Evolutionary conservation across 257 asterid species (phyloP), one percentile per base, ranked within the genome.

Genomic region (Handroanthus guayacan): DNA sequence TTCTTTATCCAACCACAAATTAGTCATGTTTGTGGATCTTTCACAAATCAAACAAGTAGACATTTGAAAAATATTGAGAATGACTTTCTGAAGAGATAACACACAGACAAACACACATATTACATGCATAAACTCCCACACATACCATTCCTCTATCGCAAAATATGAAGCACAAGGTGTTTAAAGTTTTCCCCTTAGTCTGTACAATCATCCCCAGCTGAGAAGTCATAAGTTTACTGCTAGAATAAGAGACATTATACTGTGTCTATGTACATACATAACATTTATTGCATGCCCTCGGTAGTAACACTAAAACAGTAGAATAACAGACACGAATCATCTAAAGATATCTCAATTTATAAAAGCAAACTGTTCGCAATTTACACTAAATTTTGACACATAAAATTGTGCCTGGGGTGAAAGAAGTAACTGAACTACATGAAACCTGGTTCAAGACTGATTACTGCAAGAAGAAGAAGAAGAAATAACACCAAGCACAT

Each of bases 241-340:
- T 25, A 25, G 31, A 25, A 25, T 25, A 25, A 25, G 31, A 25
- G 31, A 25, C 31, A 25, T 25, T 25, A 25, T 25, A 25, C 1
- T 44, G 9, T 44, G 10, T 13, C 16, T 37, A 44, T 9, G 50
- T 45, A 72, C 50, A 58, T 7, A 31, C 5, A 60, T 31, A 58
- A 14, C 41, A 58, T 58, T 50, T 37, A 67, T 66, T 17, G 18
- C 56, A 66, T 44, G 38, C 39, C 56, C 37, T 62, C 47, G 50
- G 37, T 8, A 56, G 13, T 56, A 17, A 12, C 16, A 44, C 11
- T 38, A 3, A 20, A 45, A 47, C 36, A 44, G 43, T 25, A 31
- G 60, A 67, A 67, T 31, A 48, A 31, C 43, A 12, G 73, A 48
- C 31, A 6, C 25, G 25, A 48, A 67, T 20, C 31, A 47, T 68